phyloP scores from a whole-genome alignment of 495 filamentous ascomycete genomes.

The Clavariopsis aquatica region DNA sequence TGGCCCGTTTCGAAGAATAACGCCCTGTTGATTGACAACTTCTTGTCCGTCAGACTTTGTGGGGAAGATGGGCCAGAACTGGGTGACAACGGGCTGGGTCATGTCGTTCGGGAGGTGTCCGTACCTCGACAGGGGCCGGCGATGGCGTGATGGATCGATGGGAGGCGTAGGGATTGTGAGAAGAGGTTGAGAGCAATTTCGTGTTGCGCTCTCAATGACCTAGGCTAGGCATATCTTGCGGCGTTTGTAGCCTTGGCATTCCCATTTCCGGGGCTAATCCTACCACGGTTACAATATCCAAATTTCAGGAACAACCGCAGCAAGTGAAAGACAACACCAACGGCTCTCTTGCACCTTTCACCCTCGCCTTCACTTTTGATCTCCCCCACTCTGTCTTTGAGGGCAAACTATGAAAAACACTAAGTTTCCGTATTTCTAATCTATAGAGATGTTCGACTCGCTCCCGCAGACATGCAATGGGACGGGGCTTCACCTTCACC shows the following conservation, averaged over 20 bases:
- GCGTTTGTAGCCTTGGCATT: not conserved
- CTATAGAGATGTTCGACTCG: not conserved
- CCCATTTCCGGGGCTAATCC: not conserved
- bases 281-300: not conserved
- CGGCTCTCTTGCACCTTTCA: not conserved
- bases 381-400: not conserved
- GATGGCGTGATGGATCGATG: not conserved
- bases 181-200: not conserved
- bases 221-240: not conserved
- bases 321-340: not conserved
- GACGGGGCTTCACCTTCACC: too few species aligned
- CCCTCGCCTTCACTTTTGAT: not conserved
- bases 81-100: conserved; percentile 31
- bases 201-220: not conserved
- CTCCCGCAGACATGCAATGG: too few species aligned
- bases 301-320: not conserved
- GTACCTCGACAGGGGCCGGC: not conserved
- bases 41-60: conserved; percentile 48
- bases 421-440: not conserved
- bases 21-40: conserved; percentile 39
- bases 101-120: conserved; percentile 6
- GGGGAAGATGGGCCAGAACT: conserved; percentile 46
- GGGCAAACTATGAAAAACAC: not conserved
- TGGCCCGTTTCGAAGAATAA: conserved; percentile 50
- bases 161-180: not conserved